phyloP scores from a whole-genome alignment of 2,329 filamentous ascomycete species.

The Penicillium sp. region DNA sequence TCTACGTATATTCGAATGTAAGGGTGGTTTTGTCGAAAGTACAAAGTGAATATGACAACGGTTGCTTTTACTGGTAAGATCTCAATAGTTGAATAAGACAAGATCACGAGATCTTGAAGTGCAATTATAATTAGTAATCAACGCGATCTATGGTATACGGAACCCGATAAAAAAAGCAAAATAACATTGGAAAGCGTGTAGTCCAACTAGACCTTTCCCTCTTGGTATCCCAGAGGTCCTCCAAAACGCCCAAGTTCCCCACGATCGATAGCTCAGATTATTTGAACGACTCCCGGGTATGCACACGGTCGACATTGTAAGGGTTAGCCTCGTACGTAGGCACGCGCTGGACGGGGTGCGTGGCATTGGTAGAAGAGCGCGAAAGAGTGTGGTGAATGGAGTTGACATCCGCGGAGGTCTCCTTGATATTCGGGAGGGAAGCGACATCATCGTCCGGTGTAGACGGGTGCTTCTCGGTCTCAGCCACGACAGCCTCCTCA shows the following conservation, averaged over 20 bases:
- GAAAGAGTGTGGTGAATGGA: slow-evolving; percentile 11
- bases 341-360: slow-evolving; percentile 12
- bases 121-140: slow-evolving; percentile 3
- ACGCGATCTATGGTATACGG: slow-evolving; percentile 4
- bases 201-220: neutral
- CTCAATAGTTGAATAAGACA: neutral
- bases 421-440: slow-evolving; percentile 3
- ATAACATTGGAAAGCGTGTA: neutral
- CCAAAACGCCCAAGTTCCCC: neutral
- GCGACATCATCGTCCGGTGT: neutral
- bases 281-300: slow-evolving; percentile 23
- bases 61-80: neutral
- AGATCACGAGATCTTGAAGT: neutral
- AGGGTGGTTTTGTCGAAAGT: neutral
- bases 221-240: neutral
- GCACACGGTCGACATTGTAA: slow-evolving; percentile 18
- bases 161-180: neutral
- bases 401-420: slow-evolving; percentile 17
- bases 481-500: neutral
- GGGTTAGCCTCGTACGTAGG: slow-evolving; percentile 22
- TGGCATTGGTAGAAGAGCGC: slow-evolving; percentile 7
- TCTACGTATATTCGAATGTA: neutral
- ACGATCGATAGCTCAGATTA: neutral
- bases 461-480: neutral
- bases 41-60: neutral